These are phyloP conservation scores for Otatea glauca DNA, from an alignment of 176 grass and related monocot species.

Conservation along the genomic window DNA sequence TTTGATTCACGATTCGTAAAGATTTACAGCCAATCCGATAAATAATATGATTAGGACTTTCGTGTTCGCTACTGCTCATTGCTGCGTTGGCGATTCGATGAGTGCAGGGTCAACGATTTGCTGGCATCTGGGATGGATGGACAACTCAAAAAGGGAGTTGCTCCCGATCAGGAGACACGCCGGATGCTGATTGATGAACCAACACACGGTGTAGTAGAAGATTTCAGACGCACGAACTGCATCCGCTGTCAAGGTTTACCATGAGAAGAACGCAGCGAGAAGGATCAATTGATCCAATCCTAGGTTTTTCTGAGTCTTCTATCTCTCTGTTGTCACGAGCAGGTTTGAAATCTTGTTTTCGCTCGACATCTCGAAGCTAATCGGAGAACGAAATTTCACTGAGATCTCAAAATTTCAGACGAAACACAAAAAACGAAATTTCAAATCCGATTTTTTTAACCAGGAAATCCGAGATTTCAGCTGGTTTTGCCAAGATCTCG, in stretches of 20 bases:
- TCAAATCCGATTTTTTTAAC: too few relatives aligned
- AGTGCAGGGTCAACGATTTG: background rate
- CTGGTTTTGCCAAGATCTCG: too few relatives aligned
- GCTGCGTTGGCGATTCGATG: background rate
- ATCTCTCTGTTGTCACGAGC: background rate
- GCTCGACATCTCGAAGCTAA: too few relatives aligned
- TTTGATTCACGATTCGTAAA: too few relatives aligned
- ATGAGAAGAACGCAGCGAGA: background rate
- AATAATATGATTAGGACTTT: too few relatives aligned
- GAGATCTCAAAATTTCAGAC: too few relatives aligned
- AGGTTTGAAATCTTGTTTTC: too few relatives aligned
- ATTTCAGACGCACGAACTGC: constrained; percentile 3
- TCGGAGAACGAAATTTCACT: too few relatives aligned
- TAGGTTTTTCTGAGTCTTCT: background rate
- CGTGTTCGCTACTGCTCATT: background rate
- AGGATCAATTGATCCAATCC: background rate
- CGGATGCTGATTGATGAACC: background rate
- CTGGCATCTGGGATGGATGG: constrained; percentile 9
- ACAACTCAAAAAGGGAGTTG: background rate
- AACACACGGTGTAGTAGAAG: background rate
- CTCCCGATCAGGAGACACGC: background rate
- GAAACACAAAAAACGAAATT: too few relatives aligned
- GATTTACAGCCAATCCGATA: too few relatives aligned
- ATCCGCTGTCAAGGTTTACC: background rate
- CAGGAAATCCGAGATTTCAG: too few relatives aligned